Conservation (phyloP, 768 basidiomycete genomes). For the Pleurotus tuber-regium region DNA sequence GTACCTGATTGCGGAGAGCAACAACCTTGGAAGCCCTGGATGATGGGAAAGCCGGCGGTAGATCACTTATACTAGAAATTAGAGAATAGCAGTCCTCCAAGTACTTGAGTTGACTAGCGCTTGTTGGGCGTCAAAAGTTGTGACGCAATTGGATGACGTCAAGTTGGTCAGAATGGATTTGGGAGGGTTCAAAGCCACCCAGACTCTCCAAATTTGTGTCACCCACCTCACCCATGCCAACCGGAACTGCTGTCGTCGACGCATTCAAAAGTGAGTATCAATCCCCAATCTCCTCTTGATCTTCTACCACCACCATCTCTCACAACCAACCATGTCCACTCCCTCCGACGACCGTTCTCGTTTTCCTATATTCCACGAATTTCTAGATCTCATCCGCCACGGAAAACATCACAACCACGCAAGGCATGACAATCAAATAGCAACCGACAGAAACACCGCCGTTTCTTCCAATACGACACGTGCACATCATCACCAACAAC, state of each 20-base stretch:
- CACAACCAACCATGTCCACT: constrained; percentile 16
- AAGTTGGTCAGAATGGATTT: neutral
- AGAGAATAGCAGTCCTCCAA: neutral
- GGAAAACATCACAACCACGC: constrained; percentile 63
- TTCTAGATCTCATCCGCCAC: constrained; percentile 76
- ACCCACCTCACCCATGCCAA: constrained; percentile 46
- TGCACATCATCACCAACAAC: constrained; percentile 26
- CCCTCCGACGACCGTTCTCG: constrained; percentile 10
- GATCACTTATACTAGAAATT: neutral
- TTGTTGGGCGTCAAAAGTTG: neutral
- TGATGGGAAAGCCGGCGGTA: neutral
- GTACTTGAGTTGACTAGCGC: neutral
- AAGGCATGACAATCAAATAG: constrained; percentile 28
- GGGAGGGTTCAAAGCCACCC: neutral
- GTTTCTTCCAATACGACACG: constrained; percentile 20
- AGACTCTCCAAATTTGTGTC: constrained; percentile 10
- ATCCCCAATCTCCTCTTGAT: neutral
- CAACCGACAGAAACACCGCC: neutral
- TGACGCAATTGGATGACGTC: constrained; percentile 10
- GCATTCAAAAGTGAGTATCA: constrained; percentile 81
- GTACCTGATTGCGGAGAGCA: no score
- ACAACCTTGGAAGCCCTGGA: no score
- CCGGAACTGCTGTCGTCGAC: constrained; percentile 66
- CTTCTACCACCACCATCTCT: constrained; percentile 6
- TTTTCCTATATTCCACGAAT: constrained; percentile 17